Percentiles rank a stretch among this genome's conserved stretches.
Conservation (phyloP, 495 filamentous ascomycete genomes). For the Sporormia fimetaria region DNA sequence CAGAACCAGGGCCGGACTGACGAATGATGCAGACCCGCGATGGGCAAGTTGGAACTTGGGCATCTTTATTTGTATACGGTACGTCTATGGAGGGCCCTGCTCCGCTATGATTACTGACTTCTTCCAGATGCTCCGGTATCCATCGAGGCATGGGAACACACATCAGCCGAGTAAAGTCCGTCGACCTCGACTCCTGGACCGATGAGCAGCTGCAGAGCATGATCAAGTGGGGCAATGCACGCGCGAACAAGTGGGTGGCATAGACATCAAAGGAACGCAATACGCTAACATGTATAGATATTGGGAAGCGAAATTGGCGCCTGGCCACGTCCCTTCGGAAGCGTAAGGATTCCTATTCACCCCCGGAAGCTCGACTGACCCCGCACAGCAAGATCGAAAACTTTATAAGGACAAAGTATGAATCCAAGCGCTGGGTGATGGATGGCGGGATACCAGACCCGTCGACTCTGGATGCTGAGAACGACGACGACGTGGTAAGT, state of each 20-base stretch:
- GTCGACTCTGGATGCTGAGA: conserved; percentile 66
- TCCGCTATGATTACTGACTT: conserved; percentile 5
- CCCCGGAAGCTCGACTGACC: conserved; percentile 2
- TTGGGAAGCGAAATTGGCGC: conserved; percentile 90
- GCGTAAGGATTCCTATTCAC: conserved; percentile 40
- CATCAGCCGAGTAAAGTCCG: conserved; percentile 94
- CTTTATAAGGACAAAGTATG: conserved; percentile 97
- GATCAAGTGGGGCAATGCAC: conserved; percentile 83
- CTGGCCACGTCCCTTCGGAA: conserved; percentile 92
- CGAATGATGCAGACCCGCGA: conserved; percentile 62
- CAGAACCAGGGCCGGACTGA: conserved; percentile 2
- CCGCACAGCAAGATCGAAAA: conserved; percentile 80
- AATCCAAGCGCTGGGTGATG: conserved; percentile 97
- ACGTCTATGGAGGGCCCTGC: conserved; percentile 8
- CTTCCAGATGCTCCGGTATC: conserved; percentile 71
- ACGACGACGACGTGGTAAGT: conserved; percentile 47
- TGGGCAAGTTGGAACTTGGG: conserved; percentile 72
- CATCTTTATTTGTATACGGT: conserved; percentile 91
- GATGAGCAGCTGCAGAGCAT: conserved; percentile 93
- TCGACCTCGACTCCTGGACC: conserved; percentile 95
- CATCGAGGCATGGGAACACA: conserved; percentile 98
- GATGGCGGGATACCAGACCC: conserved; percentile 91
- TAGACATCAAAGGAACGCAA: neutral
- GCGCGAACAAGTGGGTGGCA: conserved; percentile 74
- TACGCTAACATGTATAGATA: conserved; percentile 42